Evolutionary conservation across 2,329 filamentous ascomycete species (phyloP).

Genomic region (Bipolaris cookei): DNA sequence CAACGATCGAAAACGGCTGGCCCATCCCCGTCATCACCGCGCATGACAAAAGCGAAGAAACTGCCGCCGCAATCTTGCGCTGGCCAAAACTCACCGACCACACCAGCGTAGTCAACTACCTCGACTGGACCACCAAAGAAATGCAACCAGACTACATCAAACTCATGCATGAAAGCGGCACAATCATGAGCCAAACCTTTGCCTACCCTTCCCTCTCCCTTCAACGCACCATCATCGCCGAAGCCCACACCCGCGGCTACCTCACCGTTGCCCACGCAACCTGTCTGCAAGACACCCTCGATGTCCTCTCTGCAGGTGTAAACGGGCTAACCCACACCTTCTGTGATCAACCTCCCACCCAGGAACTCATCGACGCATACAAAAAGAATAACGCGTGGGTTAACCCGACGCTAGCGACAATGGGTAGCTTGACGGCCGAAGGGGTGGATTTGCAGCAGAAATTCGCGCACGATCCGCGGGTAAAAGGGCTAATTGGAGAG

Average conservation of each 20-base stretch:
- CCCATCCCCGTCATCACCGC: constrained; percentile 54
- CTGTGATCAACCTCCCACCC: constrained; percentile 49
- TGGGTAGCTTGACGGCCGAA: constrained; percentile 52
- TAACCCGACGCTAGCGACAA: constrained; percentile 52
- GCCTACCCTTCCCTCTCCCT: constrained; percentile 52
- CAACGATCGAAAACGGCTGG: constrained; percentile 61
- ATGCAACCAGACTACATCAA: constrained; percentile 58
- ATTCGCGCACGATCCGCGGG: constrained; percentile 51
- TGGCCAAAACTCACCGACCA: constrained; percentile 57
- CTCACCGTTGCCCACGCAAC: constrained; percentile 52
- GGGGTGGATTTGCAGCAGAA: constrained; percentile 48
- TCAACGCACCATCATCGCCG: constrained; percentile 54
- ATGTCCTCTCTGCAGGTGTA: constrained; percentile 51
- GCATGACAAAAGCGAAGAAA: constrained; percentile 48
- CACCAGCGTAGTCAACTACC: constrained; percentile 52
- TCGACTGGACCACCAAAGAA: constrained; percentile 51
- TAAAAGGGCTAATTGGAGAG: constrained; percentile 44
- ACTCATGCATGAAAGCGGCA: constrained; percentile 59
- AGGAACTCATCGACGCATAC: constrained; percentile 52
- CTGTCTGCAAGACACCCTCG: constrained; percentile 50
- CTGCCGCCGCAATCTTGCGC: constrained; percentile 49
- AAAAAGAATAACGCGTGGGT: constrained; percentile 52
- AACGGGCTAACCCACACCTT: constrained; percentile 55
- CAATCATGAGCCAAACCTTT: constrained; percentile 47
- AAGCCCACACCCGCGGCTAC: constrained; percentile 48